Base-by-base conservation (phyloP, 495 filamentous ascomycete species). In the Annulohypoxylon nitens region DNA sequence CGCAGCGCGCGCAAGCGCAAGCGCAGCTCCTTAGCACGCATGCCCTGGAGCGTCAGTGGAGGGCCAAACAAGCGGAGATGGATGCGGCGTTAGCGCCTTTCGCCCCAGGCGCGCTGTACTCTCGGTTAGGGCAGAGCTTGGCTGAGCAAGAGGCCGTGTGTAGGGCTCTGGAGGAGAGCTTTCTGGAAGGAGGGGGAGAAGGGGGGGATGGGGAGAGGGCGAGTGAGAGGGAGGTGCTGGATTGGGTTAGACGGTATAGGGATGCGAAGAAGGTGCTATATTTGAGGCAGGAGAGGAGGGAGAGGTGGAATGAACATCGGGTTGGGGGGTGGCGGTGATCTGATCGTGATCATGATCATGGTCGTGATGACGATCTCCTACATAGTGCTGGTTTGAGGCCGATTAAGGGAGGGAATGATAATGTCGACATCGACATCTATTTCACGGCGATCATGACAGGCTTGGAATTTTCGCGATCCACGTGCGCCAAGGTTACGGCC, bases 261-360 rank as follows among this genome's bases (percentile, higher is more conserved):
- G 93, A 91, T 63, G 91, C 91, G 47, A 92, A 90, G 77, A 92
- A 91, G 70, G 80, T 90, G 69, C 89, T 91, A 62, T 93, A 93
- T 67, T 85, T 93, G 12, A 84, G 93, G 51, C 88, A 88, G 75
- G 95, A 97, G 83, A 86, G 92, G 61, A 95, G 92, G 80, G 93
- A 93, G 72, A 84, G 95, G 76, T 97, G 95, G 95, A 94, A 97
- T 83, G 95, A 97, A 80, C 93, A 95, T 26, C 87, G 95, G 67
- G 94, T 97, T 63, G 94, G 95, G 0, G 95, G 95, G 0, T 97
- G 95, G 95, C 86, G 95, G 65, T 97, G 85, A 90, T 9, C 8
- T 7, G 12, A 9, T 23, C 23, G 47, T 51, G 43, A 48, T 12
- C n/a, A 0, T 18, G 45, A 16, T 12, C n/a, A 2, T 18, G 45